phyloP scores from a whole-genome alignment of 1,284 basidiomycete species.

The Moesziomyces sp. region DNA sequence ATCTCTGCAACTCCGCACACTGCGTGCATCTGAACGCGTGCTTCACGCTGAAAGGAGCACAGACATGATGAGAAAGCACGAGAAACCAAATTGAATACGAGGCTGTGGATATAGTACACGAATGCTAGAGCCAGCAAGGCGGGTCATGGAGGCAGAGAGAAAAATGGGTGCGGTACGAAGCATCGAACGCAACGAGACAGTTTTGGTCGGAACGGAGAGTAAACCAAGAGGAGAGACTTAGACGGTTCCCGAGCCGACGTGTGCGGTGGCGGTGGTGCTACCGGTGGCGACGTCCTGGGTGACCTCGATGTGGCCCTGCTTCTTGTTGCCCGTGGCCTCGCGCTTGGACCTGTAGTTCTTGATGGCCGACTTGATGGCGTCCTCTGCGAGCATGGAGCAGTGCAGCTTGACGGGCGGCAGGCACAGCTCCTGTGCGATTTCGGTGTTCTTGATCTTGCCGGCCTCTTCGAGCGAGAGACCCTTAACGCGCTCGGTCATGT shows the following conservation, averaged over 20 bases:
- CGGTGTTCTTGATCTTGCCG: conserved; percentile 96
- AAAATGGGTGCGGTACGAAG: not conserved
- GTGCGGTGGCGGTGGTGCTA: conserved; percentile 76
- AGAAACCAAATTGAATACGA: conserved; percentile 4
- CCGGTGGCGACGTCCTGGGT: conserved; percentile 77
- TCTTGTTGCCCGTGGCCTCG: conserved; percentile 57
- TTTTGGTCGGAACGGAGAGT: not conserved
- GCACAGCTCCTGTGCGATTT: conserved; percentile 88
- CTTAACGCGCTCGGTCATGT: conserved; percentile 89
- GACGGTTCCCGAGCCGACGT: conserved; percentile 70
- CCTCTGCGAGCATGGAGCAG: conserved; percentile 90
- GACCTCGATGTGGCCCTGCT: conserved; percentile 79
- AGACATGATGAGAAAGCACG: not conserved
- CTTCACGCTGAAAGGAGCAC: not conserved
- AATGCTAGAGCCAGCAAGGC: conserved; percentile 8
- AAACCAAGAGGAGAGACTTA: conserved; percentile 11
- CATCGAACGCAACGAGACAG: not conserved
- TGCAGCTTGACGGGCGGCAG: conserved; percentile 91
- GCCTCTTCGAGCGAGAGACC: conserved; percentile 93
- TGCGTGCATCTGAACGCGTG: not conserved
- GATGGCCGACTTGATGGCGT: conserved; percentile 80
- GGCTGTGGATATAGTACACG: conserved; percentile 34
- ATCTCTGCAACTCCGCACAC: not conserved
- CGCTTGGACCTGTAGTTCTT: conserved; percentile 63
- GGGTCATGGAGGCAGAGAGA: not conserved